Evolutionary conservation across 2,329 filamentous ascomycete species (phyloP).

Genomic region (Aureobasidium sp.): DNA sequence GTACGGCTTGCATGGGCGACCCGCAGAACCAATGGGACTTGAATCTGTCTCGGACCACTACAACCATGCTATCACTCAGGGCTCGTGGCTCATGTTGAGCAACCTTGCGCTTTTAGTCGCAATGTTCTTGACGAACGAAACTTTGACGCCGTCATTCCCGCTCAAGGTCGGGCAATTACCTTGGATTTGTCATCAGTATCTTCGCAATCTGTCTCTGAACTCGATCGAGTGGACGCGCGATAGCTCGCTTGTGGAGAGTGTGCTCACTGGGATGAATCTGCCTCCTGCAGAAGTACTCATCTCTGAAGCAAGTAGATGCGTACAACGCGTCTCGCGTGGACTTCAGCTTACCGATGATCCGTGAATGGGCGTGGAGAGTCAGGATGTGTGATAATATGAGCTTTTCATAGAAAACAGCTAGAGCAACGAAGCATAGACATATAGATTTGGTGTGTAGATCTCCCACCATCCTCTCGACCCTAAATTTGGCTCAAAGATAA

Average conservation of each 20-base stretch:
- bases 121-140: background rate
- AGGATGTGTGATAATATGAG: background rate
- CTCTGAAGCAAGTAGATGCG: constrained; percentile 1
- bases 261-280: background rate
- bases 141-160: background rate
- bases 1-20: background rate
- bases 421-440: no score
- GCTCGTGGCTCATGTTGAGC: constrained; percentile 4
- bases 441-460: no score
- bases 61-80: background rate
- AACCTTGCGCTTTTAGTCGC: background rate
- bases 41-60: background rate
- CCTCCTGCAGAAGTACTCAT: background rate
- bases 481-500: no score
- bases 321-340: background rate
- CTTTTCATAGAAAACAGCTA: no score
- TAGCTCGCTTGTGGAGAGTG: background rate
- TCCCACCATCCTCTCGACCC: no score
- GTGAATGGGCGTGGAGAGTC: background rate
- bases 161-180: background rate
- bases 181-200: constrained; percentile 12
- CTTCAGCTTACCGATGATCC: background rate
- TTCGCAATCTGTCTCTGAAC: background rate
- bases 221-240: constrained; percentile 2
- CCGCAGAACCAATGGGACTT: background rate